These are phyloP conservation scores for Starmerella floricola DNA, from an alignment of 805 yeast species.

Conservation along the genomic window DNA sequence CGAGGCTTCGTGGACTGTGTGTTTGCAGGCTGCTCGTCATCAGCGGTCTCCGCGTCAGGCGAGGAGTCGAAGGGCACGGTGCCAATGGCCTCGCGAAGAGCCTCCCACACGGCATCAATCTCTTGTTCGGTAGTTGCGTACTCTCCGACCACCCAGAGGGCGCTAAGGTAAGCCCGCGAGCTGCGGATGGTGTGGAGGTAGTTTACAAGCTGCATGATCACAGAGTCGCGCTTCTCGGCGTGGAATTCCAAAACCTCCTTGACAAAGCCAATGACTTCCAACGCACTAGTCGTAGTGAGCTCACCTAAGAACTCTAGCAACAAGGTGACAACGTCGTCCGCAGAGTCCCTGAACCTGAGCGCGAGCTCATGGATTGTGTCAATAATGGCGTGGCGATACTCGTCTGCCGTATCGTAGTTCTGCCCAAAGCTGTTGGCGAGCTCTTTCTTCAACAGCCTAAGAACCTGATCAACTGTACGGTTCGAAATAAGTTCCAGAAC, in stretches of 20 bases:
- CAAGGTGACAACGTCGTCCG: conserved; percentile 78
- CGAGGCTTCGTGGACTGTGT: conserved; percentile 40
- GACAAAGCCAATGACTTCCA: conserved; percentile 80
- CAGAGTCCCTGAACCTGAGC: conserved; percentile 76
- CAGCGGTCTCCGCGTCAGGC: conserved; percentile 26
- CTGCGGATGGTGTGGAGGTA: conserved; percentile 60
- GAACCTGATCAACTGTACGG: conserved; percentile 88
- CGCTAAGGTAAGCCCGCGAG: conserved; percentile 86
- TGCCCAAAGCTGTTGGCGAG: conserved; percentile 56
- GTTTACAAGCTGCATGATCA: conserved; percentile 48
- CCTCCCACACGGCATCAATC: conserved; percentile 77
- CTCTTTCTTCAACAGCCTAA: conserved; percentile 84
- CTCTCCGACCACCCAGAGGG: conserved; percentile 94
- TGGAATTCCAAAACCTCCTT: conserved; percentile 89
- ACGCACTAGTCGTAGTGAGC: conserved; percentile 71
- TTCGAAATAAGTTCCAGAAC: conserved; percentile 68
- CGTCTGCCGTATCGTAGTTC: conserved; percentile 60
- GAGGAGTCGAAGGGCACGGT: conserved; percentile 62
- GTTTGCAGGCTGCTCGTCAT: conserved; percentile 23
- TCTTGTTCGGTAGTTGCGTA: conserved; percentile 60
- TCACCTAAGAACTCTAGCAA: conserved; percentile 74
- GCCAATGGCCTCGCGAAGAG: conserved; percentile 70
- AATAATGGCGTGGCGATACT: conserved; percentile 79
- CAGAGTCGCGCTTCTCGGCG: conserved; percentile 60
- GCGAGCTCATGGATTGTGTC: conserved; percentile 84